Percentiles rank a stretch among this genome's conserved stretches.
These are phyloP conservation scores for Diaporthe nobilis DNA, from an alignment of 2,329 filamentous ascomycete species.

Conservation along the genomic window DNA sequence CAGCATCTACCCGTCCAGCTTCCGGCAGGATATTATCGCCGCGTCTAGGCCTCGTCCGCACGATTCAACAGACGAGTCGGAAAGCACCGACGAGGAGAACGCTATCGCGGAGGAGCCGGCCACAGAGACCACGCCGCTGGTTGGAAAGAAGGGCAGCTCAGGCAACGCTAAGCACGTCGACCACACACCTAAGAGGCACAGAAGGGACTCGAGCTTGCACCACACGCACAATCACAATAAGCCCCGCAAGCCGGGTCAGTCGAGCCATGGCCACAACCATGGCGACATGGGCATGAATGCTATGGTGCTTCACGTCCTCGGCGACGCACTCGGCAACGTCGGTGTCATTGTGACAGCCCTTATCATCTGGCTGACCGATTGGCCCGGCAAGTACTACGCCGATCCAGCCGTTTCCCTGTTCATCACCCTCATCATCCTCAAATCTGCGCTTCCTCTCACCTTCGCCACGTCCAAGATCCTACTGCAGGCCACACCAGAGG, in stretches of 20 bases:
- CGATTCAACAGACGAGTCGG: conserved; percentile 43
- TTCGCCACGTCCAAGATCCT: conserved; percentile 88
- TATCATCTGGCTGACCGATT: conserved; percentile 92
- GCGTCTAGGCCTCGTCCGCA: conserved; percentile 76
- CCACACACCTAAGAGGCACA: conserved; percentile 51
- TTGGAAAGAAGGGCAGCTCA: conserved; percentile 45
- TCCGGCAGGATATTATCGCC: conserved; percentile 92
- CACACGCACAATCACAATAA: conserved; percentile 85
- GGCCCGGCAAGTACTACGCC: conserved; percentile 85
- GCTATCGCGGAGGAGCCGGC: conserved; percentile 48
- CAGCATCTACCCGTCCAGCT: conserved; percentile 89
- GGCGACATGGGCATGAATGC: conserved; percentile 96
- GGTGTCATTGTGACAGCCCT: conserved; percentile 87
- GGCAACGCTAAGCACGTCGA: conserved; percentile 47
- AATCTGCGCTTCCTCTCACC: conserved; percentile 83
- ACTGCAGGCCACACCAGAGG: conserved; percentile 91
- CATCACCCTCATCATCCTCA: conserved; percentile 86
- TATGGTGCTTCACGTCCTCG: conserved; percentile 82
- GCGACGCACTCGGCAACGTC: conserved; percentile 88
- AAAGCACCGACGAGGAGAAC: conserved; percentile 39
- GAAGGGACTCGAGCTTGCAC: conserved; percentile 71
- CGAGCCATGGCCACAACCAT: conserved; percentile 82
- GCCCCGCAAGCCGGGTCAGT: conserved; percentile 73
- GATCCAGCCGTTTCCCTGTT: conserved; percentile 94
- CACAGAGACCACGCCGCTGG: conserved; percentile 58